Evolutionary conservation across 306 rosid species (phyloP), one percentile per base, ranked within the genome.

Genomic region (Cercis canadensis): DNA sequence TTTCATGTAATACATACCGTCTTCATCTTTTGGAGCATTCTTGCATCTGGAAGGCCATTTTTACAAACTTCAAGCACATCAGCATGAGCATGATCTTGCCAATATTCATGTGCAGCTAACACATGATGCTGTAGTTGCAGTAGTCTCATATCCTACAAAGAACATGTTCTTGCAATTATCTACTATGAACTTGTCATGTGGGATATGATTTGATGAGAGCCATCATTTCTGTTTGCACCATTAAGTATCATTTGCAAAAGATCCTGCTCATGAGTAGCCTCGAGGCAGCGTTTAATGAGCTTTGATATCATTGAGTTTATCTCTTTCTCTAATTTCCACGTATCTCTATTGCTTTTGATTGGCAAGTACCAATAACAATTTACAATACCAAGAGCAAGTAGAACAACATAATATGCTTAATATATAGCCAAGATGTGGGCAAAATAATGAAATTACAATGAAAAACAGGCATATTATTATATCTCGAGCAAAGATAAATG

Each of bases 251-350:
- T 85, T 64, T 89, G 90, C 7, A 89, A 54, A 12, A 92, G 86
- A 73, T 87, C 97, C 56, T 87, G 67, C 67, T 83, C 90, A 61
- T 59, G 19, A 21, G 73, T 46, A 39, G 74, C 74, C 50, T 60
- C 72, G 15, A 4, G 56, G 4, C 86, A 86, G 7, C 81, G 75
- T 14, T 84, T 82, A 56, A 80, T 81, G 50, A 84, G 78, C 70
- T 51, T 53, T 39, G 60, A 41, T 69, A 89, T 83, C 75, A 29
- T 81, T 3, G 89, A 67, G 73, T 75, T n/a, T 36, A 89, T 76
- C 51, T 83, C 79, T 73, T 92, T 84, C 77, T 86, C 87, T 57
- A 89, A 33, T 82, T 71, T 87, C 96, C 94, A 81, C 31, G 81
- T 47, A 33, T 73, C 71, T 73, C 82, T 73, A 55, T 92, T 92